Conservation (phyloP, 2,329 filamentous ascomycete genomes). For the Acarospora socialis region DNA sequence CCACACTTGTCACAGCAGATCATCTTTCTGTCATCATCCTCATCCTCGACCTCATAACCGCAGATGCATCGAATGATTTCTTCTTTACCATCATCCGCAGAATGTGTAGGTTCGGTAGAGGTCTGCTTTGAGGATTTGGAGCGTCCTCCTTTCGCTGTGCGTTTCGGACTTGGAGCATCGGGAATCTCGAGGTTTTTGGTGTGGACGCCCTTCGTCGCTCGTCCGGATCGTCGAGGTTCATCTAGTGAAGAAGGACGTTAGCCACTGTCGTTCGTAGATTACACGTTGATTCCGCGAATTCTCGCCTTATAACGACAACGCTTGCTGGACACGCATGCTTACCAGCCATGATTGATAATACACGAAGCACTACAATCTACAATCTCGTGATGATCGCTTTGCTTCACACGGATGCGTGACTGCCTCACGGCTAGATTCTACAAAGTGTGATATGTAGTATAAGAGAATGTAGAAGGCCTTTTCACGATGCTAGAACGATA, state of each 20-base stretch:
- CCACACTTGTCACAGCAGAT: constrained; percentile 88
- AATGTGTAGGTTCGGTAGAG: constrained; percentile 30
- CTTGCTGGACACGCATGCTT: constrained; percentile 38
- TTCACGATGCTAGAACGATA: too few relatives aligned
- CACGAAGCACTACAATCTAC: constrained; percentile 24
- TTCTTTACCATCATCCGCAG: constrained; percentile 23
- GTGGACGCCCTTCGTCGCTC: constrained; percentile 93
- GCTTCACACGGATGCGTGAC: constrained; percentile 6
- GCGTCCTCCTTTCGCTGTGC: constrained; percentile 31
- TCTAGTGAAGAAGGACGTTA: constrained; percentile 29
- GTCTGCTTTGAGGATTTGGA: constrained; percentile 28
- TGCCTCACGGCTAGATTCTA: constrained; percentile 8
- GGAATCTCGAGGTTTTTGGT: constrained; percentile 72
- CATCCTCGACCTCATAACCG: constrained; percentile 70
- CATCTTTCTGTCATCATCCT: constrained; percentile 80
- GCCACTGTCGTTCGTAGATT: not conserved
- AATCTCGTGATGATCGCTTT: constrained; percentile 9
- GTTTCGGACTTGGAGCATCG: constrained; percentile 38
- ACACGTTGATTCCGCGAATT: not conserved
- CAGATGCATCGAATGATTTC: constrained; percentile 81
- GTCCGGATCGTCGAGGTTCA: constrained; percentile 84
- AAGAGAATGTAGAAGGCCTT: too few relatives aligned
- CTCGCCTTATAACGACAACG: constrained; percentile 6
- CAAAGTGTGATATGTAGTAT: constrained; percentile 1
- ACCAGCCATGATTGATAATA: constrained; percentile 42